A percentile compares a stretch with the other conserved stretches of the same genome.
Evolutionary conservation across 192 early-diverging fungal genomes (phyloP).

Genomic region (Pilaira anomala): DNA sequence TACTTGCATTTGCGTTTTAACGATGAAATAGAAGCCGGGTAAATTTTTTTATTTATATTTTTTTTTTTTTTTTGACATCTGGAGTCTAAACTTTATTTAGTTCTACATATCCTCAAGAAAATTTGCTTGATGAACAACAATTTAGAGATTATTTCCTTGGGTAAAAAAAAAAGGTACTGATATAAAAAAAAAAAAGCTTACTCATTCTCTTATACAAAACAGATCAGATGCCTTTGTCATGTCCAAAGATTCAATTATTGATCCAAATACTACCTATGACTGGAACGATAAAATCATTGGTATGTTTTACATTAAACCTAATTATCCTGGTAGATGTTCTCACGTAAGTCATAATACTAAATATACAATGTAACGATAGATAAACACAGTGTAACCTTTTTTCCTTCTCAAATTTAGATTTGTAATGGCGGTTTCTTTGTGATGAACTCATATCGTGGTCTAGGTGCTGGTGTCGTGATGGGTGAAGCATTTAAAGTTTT

Average conservation of each 20-base stretch:
- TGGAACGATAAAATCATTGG: slow-evolving; percentile 51
- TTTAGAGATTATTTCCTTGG: slow-evolving; percentile 54
- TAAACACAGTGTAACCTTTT: neutral
- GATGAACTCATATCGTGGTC: slow-evolving; percentile 37
- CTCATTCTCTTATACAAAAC: neutral
- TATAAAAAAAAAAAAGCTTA: neutral
- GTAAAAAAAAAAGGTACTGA: slow-evolving; percentile 19
- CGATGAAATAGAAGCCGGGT: slow-evolving; percentile 57
- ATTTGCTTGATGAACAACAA: slow-evolving; percentile 30
- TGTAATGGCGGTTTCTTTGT: slow-evolving; percentile 77
- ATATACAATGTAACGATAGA: neutral
- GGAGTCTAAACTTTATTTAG: slow-evolving; percentile 13
- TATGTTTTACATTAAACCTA: slow-evolving; percentile 76
- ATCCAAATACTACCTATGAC: slow-evolving; percentile 35
- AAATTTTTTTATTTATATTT: neutral
- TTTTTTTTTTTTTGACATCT: neutral
- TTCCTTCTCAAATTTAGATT: slow-evolving; percentile 44
- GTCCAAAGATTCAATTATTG: slow-evolving; percentile 32
- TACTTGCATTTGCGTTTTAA: slow-evolving; percentile 58
- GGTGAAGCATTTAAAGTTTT: slow-evolving; percentile 57
- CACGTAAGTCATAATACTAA: slow-evolving; percentile 29
- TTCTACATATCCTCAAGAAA: slow-evolving; percentile 72
- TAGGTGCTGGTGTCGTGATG: slow-evolving; percentile 62
- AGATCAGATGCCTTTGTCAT: slow-evolving; percentile 52
- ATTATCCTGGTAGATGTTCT: slow-evolving; percentile 70